phyloP scores from a whole-genome alignment of 306 rosid genomes.

The Trifolium subterraneum region DNA sequence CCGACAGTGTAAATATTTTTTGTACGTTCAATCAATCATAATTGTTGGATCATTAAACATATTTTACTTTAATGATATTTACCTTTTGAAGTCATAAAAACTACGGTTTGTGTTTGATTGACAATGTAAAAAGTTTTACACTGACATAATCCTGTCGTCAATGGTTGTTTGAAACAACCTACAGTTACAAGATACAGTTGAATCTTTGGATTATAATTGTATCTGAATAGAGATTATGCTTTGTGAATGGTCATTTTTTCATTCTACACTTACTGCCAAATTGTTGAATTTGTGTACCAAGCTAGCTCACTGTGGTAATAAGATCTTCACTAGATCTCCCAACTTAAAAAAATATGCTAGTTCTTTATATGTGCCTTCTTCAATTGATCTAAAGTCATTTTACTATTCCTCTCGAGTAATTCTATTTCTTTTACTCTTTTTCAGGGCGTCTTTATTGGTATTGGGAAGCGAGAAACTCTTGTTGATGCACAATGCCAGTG shows the following conservation, averaged over 20 bases:
- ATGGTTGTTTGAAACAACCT: neutral
- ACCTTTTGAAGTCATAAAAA: neutral
- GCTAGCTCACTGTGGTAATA: neutral
- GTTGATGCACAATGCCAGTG: conserved; percentile 14
- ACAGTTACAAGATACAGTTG: no score
- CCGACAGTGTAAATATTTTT: no score
- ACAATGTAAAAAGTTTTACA: no score
- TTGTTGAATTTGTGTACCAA: conserved; percentile 11
- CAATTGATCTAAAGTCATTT: conserved; percentile 9
- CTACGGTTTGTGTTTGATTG: neutral
- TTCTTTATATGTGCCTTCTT: conserved; percentile 15
- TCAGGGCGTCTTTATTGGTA: conserved; percentile 45
- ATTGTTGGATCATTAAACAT: neutral
- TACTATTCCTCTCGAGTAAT: conserved; percentile 21
- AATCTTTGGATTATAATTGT: neutral
- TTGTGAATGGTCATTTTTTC: neutral
- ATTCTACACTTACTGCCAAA: conserved; percentile 5
- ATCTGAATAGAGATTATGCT: neutral
- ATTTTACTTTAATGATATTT: neutral
- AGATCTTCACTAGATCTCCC: conserved; percentile 4
- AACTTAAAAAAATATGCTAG: neutral
- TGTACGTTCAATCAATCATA: neutral
- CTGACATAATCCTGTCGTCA: neutral
- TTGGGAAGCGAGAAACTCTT: conserved; percentile 12
- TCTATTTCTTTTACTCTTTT: neutral